phyloP scores from a whole-genome alignment of 2,329 filamentous ascomycete species.

The Periconia digitata region DNA sequence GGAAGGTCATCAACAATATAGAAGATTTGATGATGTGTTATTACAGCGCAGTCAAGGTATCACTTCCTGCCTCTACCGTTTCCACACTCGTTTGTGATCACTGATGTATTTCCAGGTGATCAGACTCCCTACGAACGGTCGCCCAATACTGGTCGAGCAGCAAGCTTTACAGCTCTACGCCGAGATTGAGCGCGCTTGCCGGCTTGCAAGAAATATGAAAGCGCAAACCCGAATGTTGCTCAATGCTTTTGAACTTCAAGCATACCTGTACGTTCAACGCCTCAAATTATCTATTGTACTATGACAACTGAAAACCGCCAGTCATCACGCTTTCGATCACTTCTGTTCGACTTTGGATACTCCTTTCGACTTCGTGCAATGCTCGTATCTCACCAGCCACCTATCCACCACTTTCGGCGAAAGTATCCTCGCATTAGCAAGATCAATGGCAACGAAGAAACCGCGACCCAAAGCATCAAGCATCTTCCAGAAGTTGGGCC shows the following conservation, averaged over 20 bases:
- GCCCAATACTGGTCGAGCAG: slow-evolving; percentile 52
- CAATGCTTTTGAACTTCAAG: slow-evolving; percentile 48
- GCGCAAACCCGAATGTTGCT: slow-evolving; percentile 50
- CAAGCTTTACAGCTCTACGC: slow-evolving; percentile 52
- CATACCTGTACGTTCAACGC: slow-evolving; percentile 42
- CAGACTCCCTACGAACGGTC: slow-evolving; percentile 50
- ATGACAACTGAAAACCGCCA: not conserved
- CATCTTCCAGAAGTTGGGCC: slow-evolving; percentile 49
- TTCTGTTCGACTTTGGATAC: slow-evolving; percentile 47
- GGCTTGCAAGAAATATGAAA: slow-evolving; percentile 37
- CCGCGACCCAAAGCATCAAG: slow-evolving; percentile 19
- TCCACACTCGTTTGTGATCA: not conserved
- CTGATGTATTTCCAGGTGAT: slow-evolving; percentile 27
- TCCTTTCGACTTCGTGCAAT: slow-evolving; percentile 55
- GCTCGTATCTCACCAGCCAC: slow-evolving; percentile 47
- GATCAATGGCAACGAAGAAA: slow-evolving; percentile 38
- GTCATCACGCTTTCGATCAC: slow-evolving; percentile 49
- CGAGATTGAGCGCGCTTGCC: slow-evolving; percentile 45
- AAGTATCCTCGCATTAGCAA: slow-evolving; percentile 51
- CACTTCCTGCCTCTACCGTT: not conserved
- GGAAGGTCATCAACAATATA: slow-evolving; percentile 11
- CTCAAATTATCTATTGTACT: not conserved
- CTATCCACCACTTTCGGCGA: slow-evolving; percentile 51
- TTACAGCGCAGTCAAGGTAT: slow-evolving; percentile 50
- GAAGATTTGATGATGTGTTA: slow-evolving; percentile 41